A percentile compares a stretch with the other conserved stretches of the same genome.
Conservation (phyloP, 2,329 filamentous ascomycete species). For the Aspergillus nomiae region DNA sequence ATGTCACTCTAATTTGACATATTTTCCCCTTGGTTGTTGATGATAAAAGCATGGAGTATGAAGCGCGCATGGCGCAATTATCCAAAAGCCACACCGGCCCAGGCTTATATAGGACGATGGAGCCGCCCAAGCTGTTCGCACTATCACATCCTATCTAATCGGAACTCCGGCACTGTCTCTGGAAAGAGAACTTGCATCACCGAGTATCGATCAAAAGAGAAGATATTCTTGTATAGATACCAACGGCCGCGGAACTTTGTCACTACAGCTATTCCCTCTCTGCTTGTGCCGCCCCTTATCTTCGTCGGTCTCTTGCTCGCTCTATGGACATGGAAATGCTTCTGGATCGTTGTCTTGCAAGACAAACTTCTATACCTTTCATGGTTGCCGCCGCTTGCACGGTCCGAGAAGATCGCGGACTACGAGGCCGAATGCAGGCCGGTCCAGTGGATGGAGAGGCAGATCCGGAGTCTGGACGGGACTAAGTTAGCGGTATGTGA, state of each 20-base stretch:
- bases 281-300: conserved; percentile 66
- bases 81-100: neutral
- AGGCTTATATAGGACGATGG: neutral
- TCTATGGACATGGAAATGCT: conserved; percentile 66
- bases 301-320: conserved; percentile 67
- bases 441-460: conserved; percentile 68
- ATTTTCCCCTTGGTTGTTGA: neutral
- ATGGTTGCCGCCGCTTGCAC: conserved; percentile 69
- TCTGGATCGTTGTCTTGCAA: conserved; percentile 76
- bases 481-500: conserved; percentile 63
- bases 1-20: neutral
- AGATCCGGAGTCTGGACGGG: conserved; percentile 31
- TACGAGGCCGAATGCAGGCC: conserved; percentile 63
- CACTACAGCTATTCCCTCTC: conserved; percentile 38
- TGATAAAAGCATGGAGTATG: neutral
- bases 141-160: neutral
- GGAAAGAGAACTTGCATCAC: neutral
- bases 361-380: conserved; percentile 84
- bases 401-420: conserved; percentile 66
- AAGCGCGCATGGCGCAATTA: neutral
- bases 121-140: neutral
- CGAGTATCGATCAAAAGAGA: neutral
- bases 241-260: conserved; percentile 17
- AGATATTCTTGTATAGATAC: no score
- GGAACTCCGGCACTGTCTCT: neutral